These are phyloP conservation scores for Austroboletus eburneus DNA, from an alignment of 768 basidiomycete species.

Conservation along the genomic window DNA sequence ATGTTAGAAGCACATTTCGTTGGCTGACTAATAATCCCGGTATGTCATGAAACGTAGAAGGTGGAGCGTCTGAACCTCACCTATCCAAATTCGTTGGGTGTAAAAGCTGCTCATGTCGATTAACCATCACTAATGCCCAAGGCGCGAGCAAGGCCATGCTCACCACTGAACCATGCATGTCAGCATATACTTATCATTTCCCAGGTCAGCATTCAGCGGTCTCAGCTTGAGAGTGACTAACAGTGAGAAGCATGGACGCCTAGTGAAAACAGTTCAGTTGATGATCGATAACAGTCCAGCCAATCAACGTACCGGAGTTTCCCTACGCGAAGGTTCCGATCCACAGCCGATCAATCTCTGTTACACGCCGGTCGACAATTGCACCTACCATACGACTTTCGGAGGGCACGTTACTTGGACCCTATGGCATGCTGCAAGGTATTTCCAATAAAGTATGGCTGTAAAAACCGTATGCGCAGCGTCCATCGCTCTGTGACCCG, in stretches of 20 bases:
- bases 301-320: conserved; percentile 1
- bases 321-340: not conserved
- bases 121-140: not conserved
- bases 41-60: not conserved
- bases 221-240: not conserved
- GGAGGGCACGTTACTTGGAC: not conserved
- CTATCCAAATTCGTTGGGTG: conserved; percentile 13
- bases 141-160: not conserved
- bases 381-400: conserved; percentile 2
- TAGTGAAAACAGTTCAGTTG: not conserved
- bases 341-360: not conserved
- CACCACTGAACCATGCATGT: conserved; percentile 11
- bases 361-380: not conserved
- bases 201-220: not conserved
- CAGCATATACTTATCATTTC: conserved; percentile 1
- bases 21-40: conserved; percentile 1
- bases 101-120: conserved; percentile 6
- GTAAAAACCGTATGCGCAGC: not conserved
- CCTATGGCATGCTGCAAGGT: conserved; percentile 2
- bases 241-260: not conserved
- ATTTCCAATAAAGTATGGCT: not conserved
- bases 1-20: not conserved
- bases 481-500: conserved; percentile 1
- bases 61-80: not conserved
- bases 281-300: not conserved